A percentile compares a stretch with the other conserved stretches of the same genome.
Conservation (phyloP, 225 moss, liverwort and hornwort genomes). For the Polytrichum commune region DNA sequence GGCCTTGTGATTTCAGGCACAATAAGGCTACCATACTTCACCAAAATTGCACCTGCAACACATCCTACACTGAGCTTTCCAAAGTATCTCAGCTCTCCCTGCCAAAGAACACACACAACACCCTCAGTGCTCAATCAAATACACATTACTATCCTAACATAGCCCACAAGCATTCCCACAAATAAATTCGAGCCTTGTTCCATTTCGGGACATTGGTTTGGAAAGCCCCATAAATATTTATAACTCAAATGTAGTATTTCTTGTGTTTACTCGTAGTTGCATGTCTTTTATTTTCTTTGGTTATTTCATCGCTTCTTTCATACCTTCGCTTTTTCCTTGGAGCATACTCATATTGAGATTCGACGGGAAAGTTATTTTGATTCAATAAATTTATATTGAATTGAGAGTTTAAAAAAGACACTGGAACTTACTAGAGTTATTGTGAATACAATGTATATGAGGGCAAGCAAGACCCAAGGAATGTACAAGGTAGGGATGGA, state of each 20-base stretch:
- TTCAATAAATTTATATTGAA: too few relatives aligned
- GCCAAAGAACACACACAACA: conserved; percentile 14
- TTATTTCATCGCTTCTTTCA: too few relatives aligned
- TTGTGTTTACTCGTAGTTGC: too few relatives aligned
- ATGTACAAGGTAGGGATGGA: too few relatives aligned
- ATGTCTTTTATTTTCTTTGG: too few relatives aligned
- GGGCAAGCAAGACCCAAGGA: too few relatives aligned
- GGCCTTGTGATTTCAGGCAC: conserved; percentile 56
- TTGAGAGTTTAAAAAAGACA: too few relatives aligned
- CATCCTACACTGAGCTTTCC: conserved; percentile 62
- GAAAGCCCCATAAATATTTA: background rate
- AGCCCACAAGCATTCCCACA: background rate
- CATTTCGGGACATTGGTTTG: background rate
- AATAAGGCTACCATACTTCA: conserved; percentile 73
- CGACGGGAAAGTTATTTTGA: too few relatives aligned
- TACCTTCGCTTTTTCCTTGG: too few relatives aligned
- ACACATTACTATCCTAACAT: background rate
- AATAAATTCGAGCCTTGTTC: background rate
- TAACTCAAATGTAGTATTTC: background rate
- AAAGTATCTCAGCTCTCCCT: conserved; percentile 64
- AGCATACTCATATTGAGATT: too few relatives aligned
- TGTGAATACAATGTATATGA: too few relatives aligned
- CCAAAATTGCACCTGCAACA: conserved; percentile 51
- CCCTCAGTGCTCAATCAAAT: background rate
- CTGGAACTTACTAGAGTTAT: too few relatives aligned